Evolutionary conservation across 805 yeast species (phyloP), one percentile per base, ranked within the genome.

Genomic region (Hanseniaspora mollemarum): DNA sequence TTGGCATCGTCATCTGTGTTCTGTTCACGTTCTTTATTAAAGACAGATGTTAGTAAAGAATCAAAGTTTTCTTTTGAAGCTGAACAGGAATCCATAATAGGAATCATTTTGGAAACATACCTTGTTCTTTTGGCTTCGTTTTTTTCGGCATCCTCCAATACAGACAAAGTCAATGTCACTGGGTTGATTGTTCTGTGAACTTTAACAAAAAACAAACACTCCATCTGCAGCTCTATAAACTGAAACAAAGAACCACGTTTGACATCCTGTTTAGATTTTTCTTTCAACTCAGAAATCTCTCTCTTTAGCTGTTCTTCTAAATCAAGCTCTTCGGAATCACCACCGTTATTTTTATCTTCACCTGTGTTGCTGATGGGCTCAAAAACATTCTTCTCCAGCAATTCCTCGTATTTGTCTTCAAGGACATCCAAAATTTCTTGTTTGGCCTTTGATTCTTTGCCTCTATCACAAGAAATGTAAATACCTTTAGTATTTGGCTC

Each of bases 401-500:
- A 64, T 54, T 72, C 74, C 49, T 72, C 72, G 13, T 73, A 56
- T 41, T 75, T 72, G 18, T 80, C 86, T 45, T 68, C 66, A 38
- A 87, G 72, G 9, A 86, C 61, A 52, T 69, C 64, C 54, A 75
- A 71, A 57, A 87, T 67, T 62, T 87, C 96, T 55, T 77, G 78
- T n/a, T 81, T 74, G 54, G 94, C 86, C 49, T 75, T 78, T 49
- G 73, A 73, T 63, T 92, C 98, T 53, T 81, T 78, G 35, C 83
- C 82, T 58, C 95, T 73, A 45, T 78, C 76, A 64, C 96, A 90
- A 0, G 97, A 84, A 12, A 87, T 95, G 65, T 84, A 92, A 0
- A 92, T 72, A 0, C 98, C 98, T 35, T 81, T 69, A 50, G 92
- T 83, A 36, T 82, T 82, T 0, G 96, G 95, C 59, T 88, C 96